Base-by-base conservation (phyloP, 768 basidiomycete species). In the Wakefieldia striispora region DNA sequence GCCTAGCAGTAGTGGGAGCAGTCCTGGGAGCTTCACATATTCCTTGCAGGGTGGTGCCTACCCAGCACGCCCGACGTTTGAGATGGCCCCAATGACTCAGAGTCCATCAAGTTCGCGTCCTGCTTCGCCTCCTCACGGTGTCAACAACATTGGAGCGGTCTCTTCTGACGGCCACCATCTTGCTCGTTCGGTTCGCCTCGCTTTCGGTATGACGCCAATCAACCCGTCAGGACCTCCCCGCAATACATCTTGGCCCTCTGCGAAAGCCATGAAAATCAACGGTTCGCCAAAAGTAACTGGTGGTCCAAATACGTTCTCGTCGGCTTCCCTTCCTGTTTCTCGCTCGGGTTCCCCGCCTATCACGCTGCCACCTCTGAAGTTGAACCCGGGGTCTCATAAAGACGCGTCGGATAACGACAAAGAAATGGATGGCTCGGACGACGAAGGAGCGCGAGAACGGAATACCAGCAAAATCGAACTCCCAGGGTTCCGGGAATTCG, bases 171-270 rank as follows among this genome's bases (percentile, higher is more conserved):
- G 83, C 50, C 78, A 81, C 51, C 83, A 88, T 61, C 79, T 95
- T 33, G 90, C 88, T 4, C 88, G 91, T 61, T 89, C 86, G 1
- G 86, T 95, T 20, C 83, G 89, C 34, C 75, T 85, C 27, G 93
- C 92, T 41, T 97, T 97, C 56, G 91, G 88, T 4, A 95, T 94
- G 89, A 93, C 92, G 6, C 91, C 90, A 0, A 91, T 92, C 34
- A 78, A 78, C 45, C 51, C 62, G 17, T 51, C 56, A 7, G 59
- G 54, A 24, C 55, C 64, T 3, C 68, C 72, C 34, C 67, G 69
- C 29, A 77, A 72, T 49, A 68, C 69, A 19, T 69, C 75, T 17
- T 72, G 70, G 65, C 66, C 69, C 51, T 70, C 62, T 50, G 47
- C 65, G 26, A 63, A 59, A 43, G 27, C 40, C 23, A 24, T 43